Percentiles rank a stretch among this genome's conserved stretches.
These are phyloP conservation scores for Plasmopara halstedii DNA, from an alignment of 352 stramenopile species.

Conservation along the genomic window DNA sequence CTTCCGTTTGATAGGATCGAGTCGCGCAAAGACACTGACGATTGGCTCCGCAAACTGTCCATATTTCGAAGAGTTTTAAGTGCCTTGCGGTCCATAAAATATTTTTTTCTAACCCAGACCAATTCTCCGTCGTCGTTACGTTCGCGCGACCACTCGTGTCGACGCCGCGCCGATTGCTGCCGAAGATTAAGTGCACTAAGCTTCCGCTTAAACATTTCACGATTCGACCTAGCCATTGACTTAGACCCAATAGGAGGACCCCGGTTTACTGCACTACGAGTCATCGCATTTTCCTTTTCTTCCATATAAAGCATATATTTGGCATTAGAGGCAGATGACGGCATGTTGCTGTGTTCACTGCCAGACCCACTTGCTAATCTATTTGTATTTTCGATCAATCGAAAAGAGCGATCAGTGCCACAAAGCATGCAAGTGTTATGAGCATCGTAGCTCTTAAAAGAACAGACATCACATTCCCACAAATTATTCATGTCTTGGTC, in stretches of 20 bases:
- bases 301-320: constrained; percentile 75
- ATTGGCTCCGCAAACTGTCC: constrained; percentile 37
- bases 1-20: constrained; percentile 61
- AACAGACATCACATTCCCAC: constrained; percentile 90
- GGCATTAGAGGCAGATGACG: constrained; percentile 26
- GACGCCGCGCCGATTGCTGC: constrained; percentile 75
- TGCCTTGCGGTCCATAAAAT: constrained; percentile 60
- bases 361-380: constrained; percentile 24
- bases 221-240: constrained; percentile 35
- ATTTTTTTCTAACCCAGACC: constrained; percentile 80
- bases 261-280: constrained; percentile 19
- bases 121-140: constrained; percentile 67
- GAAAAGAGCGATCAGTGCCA: constrained; percentile 74
- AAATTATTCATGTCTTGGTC: constrained; percentile 80
- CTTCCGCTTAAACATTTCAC: constrained; percentile 68
- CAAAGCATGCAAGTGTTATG: constrained; percentile 87
- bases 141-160: constrained; percentile 78
- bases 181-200: constrained; percentile 70
- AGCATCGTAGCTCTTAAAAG: constrained; percentile 87
- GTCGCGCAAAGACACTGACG: constrained; percentile 53
- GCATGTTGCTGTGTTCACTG: constrained; percentile 26
- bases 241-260: constrained; percentile 12
- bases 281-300: constrained; percentile 44
- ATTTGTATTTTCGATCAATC: constrained; percentile 46
- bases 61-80: constrained; percentile 55